Evolutionary conservation across 1,139 yeast species (phyloP).

Genomic region (Arxiozyma slooffiae): DNA sequence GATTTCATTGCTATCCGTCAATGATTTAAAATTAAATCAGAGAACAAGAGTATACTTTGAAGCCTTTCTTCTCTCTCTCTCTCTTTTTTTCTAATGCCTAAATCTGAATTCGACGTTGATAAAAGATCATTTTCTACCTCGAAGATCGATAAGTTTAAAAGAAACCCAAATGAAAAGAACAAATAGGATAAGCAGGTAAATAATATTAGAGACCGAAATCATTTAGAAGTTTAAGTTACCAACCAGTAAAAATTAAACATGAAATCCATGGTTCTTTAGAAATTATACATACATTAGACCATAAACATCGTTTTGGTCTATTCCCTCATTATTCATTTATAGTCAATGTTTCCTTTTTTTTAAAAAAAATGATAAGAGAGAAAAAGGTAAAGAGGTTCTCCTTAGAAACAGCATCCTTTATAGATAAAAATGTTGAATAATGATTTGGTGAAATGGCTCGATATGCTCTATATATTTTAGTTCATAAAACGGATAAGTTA

Average conservation of each 20-base stretch:
- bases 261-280: constrained; percentile 8
- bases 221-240: not conserved
- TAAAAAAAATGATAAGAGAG: constrained; percentile 20
- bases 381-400: constrained; percentile 23
- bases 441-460: constrained; percentile 30
- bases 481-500: constrained; percentile 20
- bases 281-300: constrained; percentile 23
- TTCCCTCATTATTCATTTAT: constrained; percentile 27
- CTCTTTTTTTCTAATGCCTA: not conserved
- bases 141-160: too few species aligned
- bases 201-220: not conserved
- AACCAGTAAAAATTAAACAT: not conserved
- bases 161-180: not conserved
- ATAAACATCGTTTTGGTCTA: constrained; percentile 25
- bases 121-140: not conserved
- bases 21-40: not conserved
- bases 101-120: not conserved
- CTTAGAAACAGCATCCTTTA: constrained; percentile 20
- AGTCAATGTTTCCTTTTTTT: constrained; percentile 25
- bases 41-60: too few species aligned
- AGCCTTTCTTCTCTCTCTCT: too few species aligned
- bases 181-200: not conserved
- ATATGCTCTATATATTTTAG: constrained; percentile 20
- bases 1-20: not conserved
- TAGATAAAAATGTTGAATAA: constrained; percentile 24